phyloP scores from a whole-genome alignment of 345 rosid genomes.

The Lumnitzera racemosa region DNA sequence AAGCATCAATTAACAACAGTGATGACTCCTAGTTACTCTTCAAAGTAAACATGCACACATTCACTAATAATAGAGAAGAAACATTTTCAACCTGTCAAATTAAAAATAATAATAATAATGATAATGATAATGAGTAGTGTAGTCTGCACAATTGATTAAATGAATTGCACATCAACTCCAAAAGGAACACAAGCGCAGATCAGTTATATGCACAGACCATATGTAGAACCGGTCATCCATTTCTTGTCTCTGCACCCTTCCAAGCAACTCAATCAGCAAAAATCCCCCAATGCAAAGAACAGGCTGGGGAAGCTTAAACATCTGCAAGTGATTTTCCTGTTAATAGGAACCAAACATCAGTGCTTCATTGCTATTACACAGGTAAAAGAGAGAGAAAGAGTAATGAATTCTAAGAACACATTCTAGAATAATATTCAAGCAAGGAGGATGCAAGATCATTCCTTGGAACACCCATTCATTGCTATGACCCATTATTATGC shows the following conservation, averaged over 20 bases:
- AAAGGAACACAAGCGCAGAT: too few relatives aligned
- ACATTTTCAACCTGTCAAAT: too few relatives aligned
- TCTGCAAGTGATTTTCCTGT: conserved; percentile 72
- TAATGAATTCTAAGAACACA: not conserved
- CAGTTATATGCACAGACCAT: conserved; percentile 41
- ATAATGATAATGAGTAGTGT: too few relatives aligned
- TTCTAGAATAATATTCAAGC: not conserved
- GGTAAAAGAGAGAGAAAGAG: not conserved
- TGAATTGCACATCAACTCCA: too few relatives aligned
- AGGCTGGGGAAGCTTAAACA: conserved; percentile 80
- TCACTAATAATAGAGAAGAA: too few relatives aligned
- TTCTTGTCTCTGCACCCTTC: conserved; percentile 82
- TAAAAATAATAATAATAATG: too few relatives aligned
- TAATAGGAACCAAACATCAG: conserved; percentile 10
- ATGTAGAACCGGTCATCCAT: conserved; percentile 76
- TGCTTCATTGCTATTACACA: not conserved
- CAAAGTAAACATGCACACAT: too few relatives aligned
- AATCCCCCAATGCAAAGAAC: conserved; percentile 78
- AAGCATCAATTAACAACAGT: too few relatives aligned
- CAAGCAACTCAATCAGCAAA: conserved; percentile 71
- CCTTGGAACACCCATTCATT: not conserved
- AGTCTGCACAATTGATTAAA: too few relatives aligned
- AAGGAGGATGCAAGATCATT: not conserved
- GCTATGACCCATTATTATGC: too few relatives aligned
- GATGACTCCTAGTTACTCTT: too few relatives aligned